Percentiles rank a stretch among this genome's conserved stretches.
Evolutionary conservation across 2,329 filamentous ascomycete genomes (phyloP).

Genomic region (Xylaria sp.): DNA sequence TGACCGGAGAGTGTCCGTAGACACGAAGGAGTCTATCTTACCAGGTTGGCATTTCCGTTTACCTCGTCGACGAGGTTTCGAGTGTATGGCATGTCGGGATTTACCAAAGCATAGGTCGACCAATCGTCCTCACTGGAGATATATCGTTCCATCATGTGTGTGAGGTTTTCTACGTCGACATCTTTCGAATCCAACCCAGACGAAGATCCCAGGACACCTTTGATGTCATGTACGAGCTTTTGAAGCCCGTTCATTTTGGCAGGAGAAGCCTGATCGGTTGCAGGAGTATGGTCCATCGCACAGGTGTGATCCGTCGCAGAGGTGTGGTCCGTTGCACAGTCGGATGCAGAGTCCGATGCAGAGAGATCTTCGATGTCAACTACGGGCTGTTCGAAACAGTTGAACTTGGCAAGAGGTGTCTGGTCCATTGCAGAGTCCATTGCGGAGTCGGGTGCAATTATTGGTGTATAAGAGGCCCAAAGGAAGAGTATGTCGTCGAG

Average conservation of each 20-base stretch:
- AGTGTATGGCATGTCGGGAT: slow-evolving; percentile 73
- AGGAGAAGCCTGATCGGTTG: slow-evolving; percentile 2
- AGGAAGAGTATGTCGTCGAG: slow-evolving; percentile 11
- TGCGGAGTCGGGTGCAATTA: slow-evolving; percentile 6
- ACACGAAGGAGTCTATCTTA: slow-evolving; percentile 35
- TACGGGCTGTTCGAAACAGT: slow-evolving; percentile 71
- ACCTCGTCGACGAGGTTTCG: slow-evolving; percentile 88
- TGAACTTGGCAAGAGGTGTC: slow-evolving; percentile 27
- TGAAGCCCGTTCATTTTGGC: slow-evolving; percentile 59
- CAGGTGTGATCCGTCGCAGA: slow-evolving; percentile 5
- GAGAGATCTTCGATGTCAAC: slow-evolving; percentile 72
- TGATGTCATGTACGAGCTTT: slow-evolving; percentile 72
- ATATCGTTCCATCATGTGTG: slow-evolving; percentile 74
- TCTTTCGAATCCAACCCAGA: slow-evolving; percentile 83
- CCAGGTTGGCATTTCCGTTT: slow-evolving; percentile 67
- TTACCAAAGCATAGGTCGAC: slow-evolving; percentile 74
- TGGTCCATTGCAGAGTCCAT: slow-evolving; percentile 1
- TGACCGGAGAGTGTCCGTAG: neutral
- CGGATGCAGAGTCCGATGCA: slow-evolving; percentile 59
- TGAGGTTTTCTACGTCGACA: slow-evolving; percentile 74
- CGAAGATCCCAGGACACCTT: slow-evolving; percentile 73
- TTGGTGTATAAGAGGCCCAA: neutral
- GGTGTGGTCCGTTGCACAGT: slow-evolving; percentile 2
- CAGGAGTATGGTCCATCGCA: slow-evolving; percentile 1
- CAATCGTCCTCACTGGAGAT: slow-evolving; percentile 70